Evolutionary conservation across 2,329 filamentous ascomycete species (phyloP), one percentile per base, ranked within the genome.

Genomic region (Aspergillus floridensis): DNA sequence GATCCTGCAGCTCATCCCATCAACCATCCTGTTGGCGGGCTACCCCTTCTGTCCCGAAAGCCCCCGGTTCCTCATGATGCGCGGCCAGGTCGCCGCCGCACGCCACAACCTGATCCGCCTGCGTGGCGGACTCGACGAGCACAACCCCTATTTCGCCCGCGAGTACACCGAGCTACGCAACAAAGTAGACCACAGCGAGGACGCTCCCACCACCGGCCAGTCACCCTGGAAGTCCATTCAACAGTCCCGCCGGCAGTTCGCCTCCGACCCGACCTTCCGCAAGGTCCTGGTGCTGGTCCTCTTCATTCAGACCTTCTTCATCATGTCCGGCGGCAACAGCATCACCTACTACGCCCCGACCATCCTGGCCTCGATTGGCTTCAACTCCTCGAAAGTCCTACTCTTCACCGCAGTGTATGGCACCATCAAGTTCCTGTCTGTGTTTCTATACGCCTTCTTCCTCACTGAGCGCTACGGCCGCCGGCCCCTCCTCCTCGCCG

Each of bases 231-330:
- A 46, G 52, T 57, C 12, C 53, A 51, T 24, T 58, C 60, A 19
- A 26, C 59, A 1, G 56, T 67, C 4, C 12, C 62, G 3, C 47
- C 32, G 53, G 3, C 24, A 56, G 6, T 64, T 63, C 11, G 12
- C 61, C 38, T 47, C 56, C 1, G 49, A 65, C 38, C 19, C 54
- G 0, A 46, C 62, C 2, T 68, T 65, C 6, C 67, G 72, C 5
- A 67, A 68, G 22, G 55, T 69, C 52, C 66, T 74, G 24, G 55
- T 70, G 7, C 63, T 69, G 32, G 68, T 72, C 19, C 64, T 62
- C 2, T 49, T 71, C n/a, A 66, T 70, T 24, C 66, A 70, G 46
- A 69, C 66, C 3, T 74, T 72, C 59, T 65, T 70, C 51, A 68
- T 68, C 61, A 72, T 68, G 60, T 61, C 52, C 7, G 66, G 65